phyloP scores from a whole-genome alignment of 139 green algal species.

The Chlorella sp. region DNA sequence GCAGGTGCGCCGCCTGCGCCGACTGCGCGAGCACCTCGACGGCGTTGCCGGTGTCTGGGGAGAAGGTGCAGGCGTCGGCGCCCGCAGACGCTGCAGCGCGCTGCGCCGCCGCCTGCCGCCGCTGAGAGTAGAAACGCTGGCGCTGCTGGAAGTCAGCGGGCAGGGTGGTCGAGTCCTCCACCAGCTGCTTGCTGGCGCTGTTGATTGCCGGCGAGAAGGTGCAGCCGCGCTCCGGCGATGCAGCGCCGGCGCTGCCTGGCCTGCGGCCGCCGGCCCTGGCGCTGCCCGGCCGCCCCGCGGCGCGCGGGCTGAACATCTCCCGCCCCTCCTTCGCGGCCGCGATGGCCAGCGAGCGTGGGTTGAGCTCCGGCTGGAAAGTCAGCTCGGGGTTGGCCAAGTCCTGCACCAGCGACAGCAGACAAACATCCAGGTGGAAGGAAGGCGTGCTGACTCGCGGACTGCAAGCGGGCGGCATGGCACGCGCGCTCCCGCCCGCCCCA shows the following conservation, averaged over 20 bases:
- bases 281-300: background rate
- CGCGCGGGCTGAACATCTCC: background rate
- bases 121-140: conserved; percentile 32
- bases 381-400: conserved; percentile 21
- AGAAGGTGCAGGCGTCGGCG: conserved; percentile 38
- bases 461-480: too few species aligned
- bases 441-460: too few species aligned
- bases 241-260: too few species aligned
- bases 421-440: too few species aligned
- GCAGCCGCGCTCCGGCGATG: background rate
- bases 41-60: conserved; percentile 38
- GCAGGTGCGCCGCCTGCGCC: background rate
- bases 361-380: conserved; percentile 41
- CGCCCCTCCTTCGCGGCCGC: conserved; percentile 29
- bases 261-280: too few species aligned
- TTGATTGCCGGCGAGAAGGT: conserved; percentile 47
- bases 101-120: conserved; percentile 4
- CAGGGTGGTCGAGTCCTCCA: conserved; percentile 44
- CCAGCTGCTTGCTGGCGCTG: conserved; percentile 35
- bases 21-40: conserved; percentile 30
- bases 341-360: conserved; percentile 29
- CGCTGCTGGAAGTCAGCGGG: conserved; percentile 44
- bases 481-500: too few species aligned
- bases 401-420: too few species aligned
- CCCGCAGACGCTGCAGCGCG: conserved; percentile 11